A percentile compares a stretch with the other conserved stretches of the same genome.
These are phyloP conservation scores for Fragilaria radians DNA, from an alignment of 108 stramenopile species.

Conservation along the genomic window DNA sequence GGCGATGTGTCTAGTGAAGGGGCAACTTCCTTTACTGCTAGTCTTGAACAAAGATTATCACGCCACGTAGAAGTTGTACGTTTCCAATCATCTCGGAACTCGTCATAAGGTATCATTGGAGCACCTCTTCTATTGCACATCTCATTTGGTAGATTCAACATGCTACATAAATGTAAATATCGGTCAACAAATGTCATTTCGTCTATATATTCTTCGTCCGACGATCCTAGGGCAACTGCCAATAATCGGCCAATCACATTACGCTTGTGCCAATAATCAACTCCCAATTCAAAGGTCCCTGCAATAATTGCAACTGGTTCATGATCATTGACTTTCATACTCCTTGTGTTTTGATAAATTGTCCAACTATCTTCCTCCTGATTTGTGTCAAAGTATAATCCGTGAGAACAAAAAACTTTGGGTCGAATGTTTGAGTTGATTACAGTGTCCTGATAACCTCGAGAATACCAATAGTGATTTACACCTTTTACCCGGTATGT, in stretches of 20 bases:
- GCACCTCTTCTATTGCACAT: not conserved
- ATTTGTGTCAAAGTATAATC: slow-evolving; percentile 21
- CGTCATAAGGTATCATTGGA: not conserved
- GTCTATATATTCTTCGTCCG: not conserved
- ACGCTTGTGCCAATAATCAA: slow-evolving; percentile 26
- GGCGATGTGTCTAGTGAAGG: not conserved
- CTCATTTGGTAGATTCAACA: not conserved
- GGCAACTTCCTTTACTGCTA: not conserved
- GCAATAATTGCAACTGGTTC: slow-evolving; percentile 21
- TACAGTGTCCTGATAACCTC: not conserved
- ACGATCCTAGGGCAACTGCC: slow-evolving; percentile 30
- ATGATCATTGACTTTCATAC: not conserved
- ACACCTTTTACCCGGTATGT: slow-evolving; percentile 13
- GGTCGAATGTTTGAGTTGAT: not conserved
- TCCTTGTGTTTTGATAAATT: not conserved
- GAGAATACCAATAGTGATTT: slow-evolving; percentile 15
- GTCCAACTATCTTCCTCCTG: not conserved
- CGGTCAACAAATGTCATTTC: too few relatives aligned
- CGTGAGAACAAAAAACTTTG: slow-evolving; percentile 6
- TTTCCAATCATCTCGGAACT: not conserved
- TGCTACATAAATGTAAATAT: not conserved
- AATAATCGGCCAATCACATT: slow-evolving; percentile 29
- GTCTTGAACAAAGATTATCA: not conserved
- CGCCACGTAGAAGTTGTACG: not conserved
- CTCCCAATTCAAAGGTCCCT: slow-evolving; percentile 33